Evolutionary conservation across 352 stramenopile genomes (phyloP).

Genomic region (Blastocystis sp.): DNA sequence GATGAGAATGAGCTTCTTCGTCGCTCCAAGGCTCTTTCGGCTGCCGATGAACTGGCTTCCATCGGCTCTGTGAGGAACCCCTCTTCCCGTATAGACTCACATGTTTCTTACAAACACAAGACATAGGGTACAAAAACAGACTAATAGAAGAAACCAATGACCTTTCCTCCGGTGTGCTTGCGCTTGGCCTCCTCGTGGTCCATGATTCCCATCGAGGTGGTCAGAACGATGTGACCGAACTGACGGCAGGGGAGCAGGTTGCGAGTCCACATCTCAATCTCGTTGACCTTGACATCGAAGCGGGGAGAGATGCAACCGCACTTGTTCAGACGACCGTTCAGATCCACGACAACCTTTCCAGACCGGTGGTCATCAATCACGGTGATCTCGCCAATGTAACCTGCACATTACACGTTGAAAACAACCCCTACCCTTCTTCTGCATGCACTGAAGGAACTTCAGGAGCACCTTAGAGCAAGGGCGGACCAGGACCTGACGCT

Average conservation of each 20-base stretch:
- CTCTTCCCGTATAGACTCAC: no score
- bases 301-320: constrained; percentile 95
- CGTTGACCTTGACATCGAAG: constrained; percentile 87
- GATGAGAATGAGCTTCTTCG: background rate
- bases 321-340: constrained; percentile 98
- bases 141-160: constrained; percentile 99
- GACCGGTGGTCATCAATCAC: constrained; percentile 97
- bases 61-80: no score
- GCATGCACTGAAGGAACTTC: constrained; percentile 99
- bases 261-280: constrained; percentile 99
- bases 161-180: constrained; percentile 99
- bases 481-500: constrained; percentile 95
- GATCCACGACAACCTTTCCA: constrained; percentile 94
- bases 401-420: constrained; percentile 60
- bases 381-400: constrained; percentile 99
- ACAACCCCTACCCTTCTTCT: constrained; percentile 84
- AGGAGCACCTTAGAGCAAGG: constrained; percentile 98
- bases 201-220: constrained; percentile 81
- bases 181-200: constrained; percentile 80
- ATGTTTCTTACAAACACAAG: no score
- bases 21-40: constrained; percentile 6
- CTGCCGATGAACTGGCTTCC: constrained; percentile 7
- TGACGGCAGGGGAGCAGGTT: constrained; percentile 92
- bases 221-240: constrained; percentile 80
- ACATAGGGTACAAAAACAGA: no score